Percentiles rank a stretch among this genome's conserved stretches.
phyloP scores from a whole-genome alignment of 78 protist genomes.

The Dictyostelium firmibasis region DNA sequence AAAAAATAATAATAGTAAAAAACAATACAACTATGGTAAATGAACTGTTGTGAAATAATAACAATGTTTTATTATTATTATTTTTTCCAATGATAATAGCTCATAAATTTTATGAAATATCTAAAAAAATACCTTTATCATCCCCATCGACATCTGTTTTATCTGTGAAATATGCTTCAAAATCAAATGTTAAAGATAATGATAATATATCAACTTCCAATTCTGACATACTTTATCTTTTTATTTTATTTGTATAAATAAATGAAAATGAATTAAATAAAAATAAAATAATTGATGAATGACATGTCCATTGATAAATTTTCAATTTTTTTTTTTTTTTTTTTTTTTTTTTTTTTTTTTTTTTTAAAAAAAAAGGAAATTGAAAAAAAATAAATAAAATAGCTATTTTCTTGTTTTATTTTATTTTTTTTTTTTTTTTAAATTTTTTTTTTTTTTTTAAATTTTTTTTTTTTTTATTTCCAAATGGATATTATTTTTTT shows the following conservation, averaged over 20 bases:
- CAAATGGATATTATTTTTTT: too few species aligned
- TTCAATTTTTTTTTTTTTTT: background rate
- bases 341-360: background rate
- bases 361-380: too few species aligned
- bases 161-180: constrained; percentile 47
- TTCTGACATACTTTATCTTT: constrained; percentile 25
- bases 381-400: too few species aligned
- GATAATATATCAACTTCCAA: constrained; percentile 62
- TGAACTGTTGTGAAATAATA: too few species aligned
- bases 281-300: background rate
- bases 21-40: too few species aligned
- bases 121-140: background rate
- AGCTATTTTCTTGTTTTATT: too few species aligned
- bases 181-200: constrained; percentile 54
- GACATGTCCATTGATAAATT: background rate
- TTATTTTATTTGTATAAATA: background rate
- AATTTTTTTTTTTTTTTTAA: too few species aligned
- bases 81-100: too few species aligned
- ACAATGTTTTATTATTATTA: too few species aligned
- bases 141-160: constrained; percentile 63
- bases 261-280: background rate
- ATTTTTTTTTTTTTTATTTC: too few species aligned
- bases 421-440: background rate
- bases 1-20: too few species aligned
- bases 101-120: too few species aligned